phyloP scores from a whole-genome alignment of 441 rosid species.

The Populus hybrid region DNA sequence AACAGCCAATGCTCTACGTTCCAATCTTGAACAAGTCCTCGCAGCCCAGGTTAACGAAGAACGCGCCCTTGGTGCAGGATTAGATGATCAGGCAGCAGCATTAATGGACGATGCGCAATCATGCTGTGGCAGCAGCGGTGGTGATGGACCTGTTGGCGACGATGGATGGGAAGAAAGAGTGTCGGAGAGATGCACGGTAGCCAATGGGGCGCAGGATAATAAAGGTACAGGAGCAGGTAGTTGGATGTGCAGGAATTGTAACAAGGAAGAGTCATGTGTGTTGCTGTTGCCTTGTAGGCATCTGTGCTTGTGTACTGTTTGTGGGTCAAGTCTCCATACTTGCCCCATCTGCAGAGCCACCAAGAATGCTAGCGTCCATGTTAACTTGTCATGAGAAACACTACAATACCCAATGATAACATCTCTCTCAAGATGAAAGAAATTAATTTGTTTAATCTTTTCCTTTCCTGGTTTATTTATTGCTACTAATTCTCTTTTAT shows the following conservation, averaged over 20 bases:
- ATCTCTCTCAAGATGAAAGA: background rate
- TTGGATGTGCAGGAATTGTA: constrained; percentile 42
- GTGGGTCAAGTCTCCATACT: constrained; percentile 60
- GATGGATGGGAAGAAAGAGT: background rate
- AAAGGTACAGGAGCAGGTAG: background rate
- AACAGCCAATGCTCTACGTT: constrained; percentile 58
- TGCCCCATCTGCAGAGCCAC: constrained; percentile 64
- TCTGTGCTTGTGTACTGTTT: constrained; percentile 63
- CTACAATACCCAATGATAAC: background rate
- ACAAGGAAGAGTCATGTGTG: constrained; percentile 65
- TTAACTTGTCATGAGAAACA: constrained; percentile 51
- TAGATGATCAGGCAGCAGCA: constrained; percentile 17
- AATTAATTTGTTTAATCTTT: background rate
- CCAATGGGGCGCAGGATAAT: constrained; percentile 10
- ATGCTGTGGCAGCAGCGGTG: constrained; percentile 45
- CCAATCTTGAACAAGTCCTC: constrained; percentile 61
- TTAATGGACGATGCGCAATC: constrained; percentile 50
- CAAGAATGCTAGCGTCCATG: constrained; percentile 67
- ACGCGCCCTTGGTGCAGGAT: constrained; percentile 14
- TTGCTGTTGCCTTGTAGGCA: constrained; percentile 83
- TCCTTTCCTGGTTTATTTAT: background rate
- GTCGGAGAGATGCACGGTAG: constrained; percentile 3
- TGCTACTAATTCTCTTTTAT: background rate
- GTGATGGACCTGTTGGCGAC: background rate
- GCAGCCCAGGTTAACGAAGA: constrained; percentile 44